phyloP scores from a whole-genome alignment of 2,329 filamentous ascomycete genomes.

The Cladophialophora yegresii region DNA sequence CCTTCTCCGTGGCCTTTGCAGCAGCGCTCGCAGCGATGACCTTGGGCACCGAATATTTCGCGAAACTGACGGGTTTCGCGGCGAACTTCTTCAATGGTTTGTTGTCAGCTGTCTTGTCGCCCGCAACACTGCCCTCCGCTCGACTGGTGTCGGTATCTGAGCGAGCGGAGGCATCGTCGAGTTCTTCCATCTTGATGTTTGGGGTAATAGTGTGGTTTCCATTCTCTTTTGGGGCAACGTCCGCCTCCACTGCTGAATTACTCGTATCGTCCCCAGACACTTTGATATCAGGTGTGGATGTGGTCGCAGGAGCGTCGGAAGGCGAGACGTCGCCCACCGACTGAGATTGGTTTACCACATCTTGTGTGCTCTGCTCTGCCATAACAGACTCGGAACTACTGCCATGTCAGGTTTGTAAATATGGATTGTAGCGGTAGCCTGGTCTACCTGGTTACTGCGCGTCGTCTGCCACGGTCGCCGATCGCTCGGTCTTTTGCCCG shows the following conservation, averaged over 20 bases:
- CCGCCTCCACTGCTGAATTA: constrained; percentile 51
- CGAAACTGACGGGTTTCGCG: constrained; percentile 67
- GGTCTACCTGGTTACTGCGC: constrained; percentile 24
- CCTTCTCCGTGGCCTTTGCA: constrained; percentile 58
- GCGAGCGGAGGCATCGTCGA: constrained; percentile 53
- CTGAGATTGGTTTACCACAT: constrained; percentile 72
- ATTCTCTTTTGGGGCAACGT: constrained; percentile 43
- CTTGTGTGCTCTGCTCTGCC: constrained; percentile 69
- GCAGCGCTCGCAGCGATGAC: constrained; percentile 56
- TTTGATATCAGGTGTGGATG: constrained; percentile 52
- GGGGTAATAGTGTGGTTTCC: constrained; percentile 39
- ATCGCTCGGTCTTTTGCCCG: constrained; percentile 21
- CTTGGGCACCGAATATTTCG: constrained; percentile 67
- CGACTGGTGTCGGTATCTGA: constrained; percentile 65
- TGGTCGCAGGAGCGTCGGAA: constrained; percentile 67
- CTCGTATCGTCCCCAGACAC: constrained; percentile 27
- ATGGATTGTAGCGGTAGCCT: background rate
- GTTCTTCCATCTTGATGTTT: constrained; percentile 35
- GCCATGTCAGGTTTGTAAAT: background rate
- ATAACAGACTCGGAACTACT: constrained; percentile 62
- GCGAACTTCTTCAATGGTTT: constrained; percentile 61
- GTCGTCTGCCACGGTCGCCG: constrained; percentile 33
- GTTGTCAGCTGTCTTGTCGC: constrained; percentile 46
- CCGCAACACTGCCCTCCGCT: constrained; percentile 50
- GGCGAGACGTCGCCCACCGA: constrained; percentile 65